phyloP scores from a whole-genome alignment of 148 eudicot species.

The Heliamphora exappendiculata region DNA sequence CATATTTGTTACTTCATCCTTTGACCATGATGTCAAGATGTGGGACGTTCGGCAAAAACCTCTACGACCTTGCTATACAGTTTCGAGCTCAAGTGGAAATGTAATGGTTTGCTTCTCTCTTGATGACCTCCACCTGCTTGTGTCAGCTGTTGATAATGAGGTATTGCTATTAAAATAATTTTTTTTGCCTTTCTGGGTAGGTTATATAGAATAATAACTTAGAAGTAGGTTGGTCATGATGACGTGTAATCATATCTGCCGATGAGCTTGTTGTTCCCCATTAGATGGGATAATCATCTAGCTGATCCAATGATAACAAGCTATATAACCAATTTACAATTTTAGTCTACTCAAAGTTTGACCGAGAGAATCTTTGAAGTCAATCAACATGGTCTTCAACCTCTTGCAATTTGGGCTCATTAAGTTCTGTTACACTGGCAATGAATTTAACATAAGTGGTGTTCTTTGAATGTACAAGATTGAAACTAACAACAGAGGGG shows the following conservation, averaged over 20 bases:
- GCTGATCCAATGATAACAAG: background rate
- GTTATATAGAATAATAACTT: too few relatives aligned
- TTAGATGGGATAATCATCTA: background rate
- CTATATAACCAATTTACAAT: background rate
- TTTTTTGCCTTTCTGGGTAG: background rate
- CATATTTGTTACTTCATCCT: slow-evolving; percentile 71
- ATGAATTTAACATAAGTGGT: background rate
- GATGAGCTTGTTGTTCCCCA: background rate
- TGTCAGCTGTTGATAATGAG: slow-evolving; percentile 82
- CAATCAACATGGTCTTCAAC: background rate
- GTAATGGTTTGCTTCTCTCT: slow-evolving; percentile 84
- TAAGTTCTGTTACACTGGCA: background rate
- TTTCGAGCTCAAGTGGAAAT: slow-evolving; percentile 75
- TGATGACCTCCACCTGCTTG: slow-evolving; percentile 66
- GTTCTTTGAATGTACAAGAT: slow-evolving; percentile 1
- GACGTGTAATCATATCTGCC: background rate
- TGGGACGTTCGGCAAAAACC: slow-evolving; percentile 68
- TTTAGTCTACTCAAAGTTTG: background rate
- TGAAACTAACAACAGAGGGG: slow-evolving; percentile 3
- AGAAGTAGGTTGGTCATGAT: background rate
- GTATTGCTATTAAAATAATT: slow-evolving; percentile 15
- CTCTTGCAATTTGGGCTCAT: background rate
- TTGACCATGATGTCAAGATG: slow-evolving; percentile 72
- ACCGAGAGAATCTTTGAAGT: background rate
- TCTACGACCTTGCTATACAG: slow-evolving; percentile 48